A percentile compares a stretch with the other conserved stretches of the same genome.
Conservation (phyloP, 169 alveolate species). For the Theileria sp. region DNA sequence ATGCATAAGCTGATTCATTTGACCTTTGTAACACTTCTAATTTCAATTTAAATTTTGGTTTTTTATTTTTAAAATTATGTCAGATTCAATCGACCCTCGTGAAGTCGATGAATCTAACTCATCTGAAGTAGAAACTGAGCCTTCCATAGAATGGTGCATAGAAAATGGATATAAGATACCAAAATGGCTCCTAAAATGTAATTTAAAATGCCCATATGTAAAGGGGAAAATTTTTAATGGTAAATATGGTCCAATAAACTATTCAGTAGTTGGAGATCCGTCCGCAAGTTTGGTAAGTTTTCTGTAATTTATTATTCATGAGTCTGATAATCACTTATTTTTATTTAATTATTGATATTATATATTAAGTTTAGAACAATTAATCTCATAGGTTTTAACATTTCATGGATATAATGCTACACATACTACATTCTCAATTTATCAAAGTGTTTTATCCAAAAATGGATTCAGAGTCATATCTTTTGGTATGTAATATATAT, state of each 20-base stretch:
- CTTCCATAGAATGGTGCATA: conserved; percentile 60
- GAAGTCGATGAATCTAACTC: not conserved
- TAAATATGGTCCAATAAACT: conserved; percentile 69
- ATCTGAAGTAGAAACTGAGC: conserved; percentile 7
- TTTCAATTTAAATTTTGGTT: conserved; percentile 14
- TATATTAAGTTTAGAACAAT: not conserved
- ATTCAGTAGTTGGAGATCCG: conserved; percentile 67
- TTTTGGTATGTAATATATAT: conserved; percentile 54
- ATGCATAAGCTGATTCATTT: not conserved
- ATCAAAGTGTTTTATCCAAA: conserved; percentile 54
- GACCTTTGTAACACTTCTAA: conserved; percentile 15
- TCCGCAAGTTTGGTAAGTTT: conserved; percentile 48
- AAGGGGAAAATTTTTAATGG: conserved; percentile 68
- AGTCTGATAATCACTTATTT: not conserved
- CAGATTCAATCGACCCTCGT: not conserved
- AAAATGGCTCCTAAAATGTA: conserved; percentile 60
- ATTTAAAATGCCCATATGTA: conserved; percentile 72
- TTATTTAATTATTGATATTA: too few relatives aligned
- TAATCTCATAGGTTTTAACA: conserved; percentile 54
- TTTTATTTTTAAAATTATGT: not conserved
- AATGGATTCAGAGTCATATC: conserved; percentile 71
- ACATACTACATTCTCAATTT: conserved; percentile 70
- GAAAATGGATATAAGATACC: conserved; percentile 68
- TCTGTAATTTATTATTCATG: not conserved
- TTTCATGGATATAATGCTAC: conserved; percentile 79